Percentiles rank a stretch among this genome's conserved stretches.
Conservation (phyloP, 1,284 basidiomycete species). For the Microbotryomycetes sp. region DNA sequence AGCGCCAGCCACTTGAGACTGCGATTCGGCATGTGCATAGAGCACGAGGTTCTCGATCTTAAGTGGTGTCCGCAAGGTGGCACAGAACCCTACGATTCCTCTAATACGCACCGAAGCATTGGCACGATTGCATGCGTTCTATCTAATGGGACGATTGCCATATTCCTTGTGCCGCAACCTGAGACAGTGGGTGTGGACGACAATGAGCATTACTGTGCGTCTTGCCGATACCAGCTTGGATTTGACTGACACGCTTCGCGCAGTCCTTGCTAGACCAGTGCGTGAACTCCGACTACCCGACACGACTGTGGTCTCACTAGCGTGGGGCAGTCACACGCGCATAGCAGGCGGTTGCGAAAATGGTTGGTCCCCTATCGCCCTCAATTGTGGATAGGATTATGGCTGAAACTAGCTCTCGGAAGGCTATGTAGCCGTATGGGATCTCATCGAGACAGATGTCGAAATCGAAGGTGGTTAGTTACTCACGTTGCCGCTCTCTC, state of each 20-base stretch:
- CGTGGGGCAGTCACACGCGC: conserved; percentile 14
- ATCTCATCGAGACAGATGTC: neutral
- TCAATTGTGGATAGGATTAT: neutral
- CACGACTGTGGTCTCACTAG: conserved; percentile 9
- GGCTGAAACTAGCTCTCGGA: neutral
- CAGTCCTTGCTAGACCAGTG: conserved; percentile 24
- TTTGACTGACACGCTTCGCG: too few species aligned
- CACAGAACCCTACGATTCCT: neutral
- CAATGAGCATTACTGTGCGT: neutral
- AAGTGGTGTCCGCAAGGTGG: neutral
- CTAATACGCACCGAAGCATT: neutral
- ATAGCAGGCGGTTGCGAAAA: conserved; percentile 25
- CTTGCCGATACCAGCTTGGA: conserved; percentile 1
- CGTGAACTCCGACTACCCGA: conserved; percentile 8
- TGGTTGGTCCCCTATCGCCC: neutral
- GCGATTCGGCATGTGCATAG: neutral
- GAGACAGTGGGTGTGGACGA: neutral
- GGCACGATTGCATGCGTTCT: neutral
- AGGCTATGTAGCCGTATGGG: neutral
- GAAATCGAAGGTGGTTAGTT: neutral
- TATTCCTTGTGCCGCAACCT: neutral
- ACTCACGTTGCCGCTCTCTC: too few species aligned
- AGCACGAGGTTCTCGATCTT: neutral
- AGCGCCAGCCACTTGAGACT: neutral
- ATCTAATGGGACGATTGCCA: neutral